Evolutionary conservation across 2,329 filamentous ascomycete species (phyloP), one percentile per base, ranked within the genome.

Genomic region (Pseudogymnoascus sp.): DNA sequence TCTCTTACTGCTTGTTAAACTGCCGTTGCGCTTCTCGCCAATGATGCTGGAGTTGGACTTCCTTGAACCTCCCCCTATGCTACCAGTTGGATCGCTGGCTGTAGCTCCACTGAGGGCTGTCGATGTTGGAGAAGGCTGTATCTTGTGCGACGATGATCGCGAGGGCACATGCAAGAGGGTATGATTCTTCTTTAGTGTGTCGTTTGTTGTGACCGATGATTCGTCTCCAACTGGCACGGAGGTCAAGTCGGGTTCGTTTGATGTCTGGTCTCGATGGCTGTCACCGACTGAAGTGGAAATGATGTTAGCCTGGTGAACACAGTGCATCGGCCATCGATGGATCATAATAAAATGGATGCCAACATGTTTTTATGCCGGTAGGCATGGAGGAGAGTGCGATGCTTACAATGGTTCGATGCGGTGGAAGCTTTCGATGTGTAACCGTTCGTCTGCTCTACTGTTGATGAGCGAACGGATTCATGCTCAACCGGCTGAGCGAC

Each of bases 21-120:
- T 90, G 69, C 85, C 84, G 76, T 89, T 89, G 71, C 85, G 81
- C 70, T 83, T 82, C 68, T 82, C 79, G 66, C 82, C 85, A 62
- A 85, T 76, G 70, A 87, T 84, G 75, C 86, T 89, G 68, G 81
- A 78, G 76, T 82, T 86, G 65, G 84, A 87, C 68, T 84, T 85
- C 75, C 85, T 88, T 59, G 88, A 89, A 68, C 82, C 81, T 64
- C 82, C 82, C 68, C 83, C 82, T 69, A 86, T 84, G 72, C 84
- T 88, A 70, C 85, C 85, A 73, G 82, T 78, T 63, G 82, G 78
- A 68, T 87, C 84, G 74, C 78, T 82, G 63, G 80, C 81, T 61
- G 84, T 86, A 56, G 78, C 81, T 70, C 84, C 84, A 74, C 82
- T 86, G 66, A 87, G 74, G 60, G 82, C 84, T 43, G 84, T 85